Evolutionary conservation across 1,139 yeast genomes (phyloP).

Genomic region (Hemisphaericaspora xylofermentans): DNA sequence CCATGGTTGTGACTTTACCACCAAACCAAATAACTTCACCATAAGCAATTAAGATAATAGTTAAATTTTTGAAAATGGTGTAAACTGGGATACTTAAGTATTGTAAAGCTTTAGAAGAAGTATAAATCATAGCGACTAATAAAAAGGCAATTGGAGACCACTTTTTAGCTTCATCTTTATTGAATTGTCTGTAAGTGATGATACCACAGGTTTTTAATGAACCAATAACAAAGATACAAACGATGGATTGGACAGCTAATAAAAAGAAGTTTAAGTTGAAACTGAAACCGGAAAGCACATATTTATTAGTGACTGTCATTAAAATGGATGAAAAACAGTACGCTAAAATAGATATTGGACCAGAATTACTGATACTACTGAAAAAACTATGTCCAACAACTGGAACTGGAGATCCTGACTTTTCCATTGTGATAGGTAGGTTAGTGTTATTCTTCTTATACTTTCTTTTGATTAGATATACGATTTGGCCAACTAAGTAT

Average conservation of each 20-base stretch:
- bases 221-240: constrained; percentile 74
- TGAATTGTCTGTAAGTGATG: constrained; percentile 84
- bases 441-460: constrained; percentile 10
- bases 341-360: constrained; percentile 78
- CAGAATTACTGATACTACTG: constrained; percentile 63
- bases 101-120: constrained; percentile 93
- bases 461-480: constrained; percentile 32
- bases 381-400: constrained; percentile 19
- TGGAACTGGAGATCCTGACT: constrained; percentile 22
- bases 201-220: constrained; percentile 69
- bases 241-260: constrained; percentile 76
- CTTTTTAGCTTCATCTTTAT: constrained; percentile 84
- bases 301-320: constrained; percentile 98
- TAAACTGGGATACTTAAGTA: constrained; percentile 90
- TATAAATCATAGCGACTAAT: constrained; percentile 91
- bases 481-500: constrained; percentile 37
- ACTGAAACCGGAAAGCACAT: constrained; percentile 75
- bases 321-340: constrained; percentile 92
- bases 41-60: constrained; percentile 93
- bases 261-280: constrained; percentile 92
- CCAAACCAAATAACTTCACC: constrained; percentile 99
- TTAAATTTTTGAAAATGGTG: constrained; percentile 95
- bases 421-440: constrained; percentile 30
- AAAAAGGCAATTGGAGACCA: constrained; percentile 92
- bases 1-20: constrained; percentile 87